Evolutionary conservation across 306 rosid species (phyloP), one percentile per base, ranked within the genome.

Genomic region (Quercus suber): DNA sequence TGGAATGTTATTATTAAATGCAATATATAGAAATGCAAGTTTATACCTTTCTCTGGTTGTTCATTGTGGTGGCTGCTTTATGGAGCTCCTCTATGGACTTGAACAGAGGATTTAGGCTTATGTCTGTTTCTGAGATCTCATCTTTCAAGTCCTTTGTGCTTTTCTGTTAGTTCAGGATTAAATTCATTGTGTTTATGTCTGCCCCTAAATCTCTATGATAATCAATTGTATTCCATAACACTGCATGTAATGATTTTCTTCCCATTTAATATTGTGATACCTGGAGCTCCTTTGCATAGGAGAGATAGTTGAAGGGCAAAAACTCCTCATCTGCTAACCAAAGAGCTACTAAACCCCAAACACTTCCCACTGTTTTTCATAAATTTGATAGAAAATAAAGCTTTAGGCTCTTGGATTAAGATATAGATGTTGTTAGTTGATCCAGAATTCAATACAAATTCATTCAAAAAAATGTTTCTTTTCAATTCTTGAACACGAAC

Each of bases 331-430:
- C 92, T 73, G 92, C 92, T 78, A 90, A 84, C 93, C 92, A 84
- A 60, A 92, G 90, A 80, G 92, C 90, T 70, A 89, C 85, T 76
- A 89, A 80, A 83, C 97, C 94, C 94, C 93, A 90, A 69, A 89
- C 86, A 82, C 90, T 87, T 82, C 92, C 91, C 58, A 85, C 95
- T 92, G 87, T 78, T 73, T 76, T 83, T 69, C 76, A 77, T 30
- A 57, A 21, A 41, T 12, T 19, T 28, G 33, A 60, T 28, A 57
- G 52, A 23, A 57, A 28, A 71, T 35, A 79, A 23, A 35, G 65
- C 51, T 56, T 43, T 28, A 5, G 58, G 76, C 60, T 12, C 21
- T 69, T 67, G 25, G 80, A 75, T 53, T 52, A 25, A 59, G 67
- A 81, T 74, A 9, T 8, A 67, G 45, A 8, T 41, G 45, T 21